These are phyloP conservation scores for Funneliformis caledonium DNA, from an alignment of 371 early-diverging fungal species.

Conservation along the genomic window DNA sequence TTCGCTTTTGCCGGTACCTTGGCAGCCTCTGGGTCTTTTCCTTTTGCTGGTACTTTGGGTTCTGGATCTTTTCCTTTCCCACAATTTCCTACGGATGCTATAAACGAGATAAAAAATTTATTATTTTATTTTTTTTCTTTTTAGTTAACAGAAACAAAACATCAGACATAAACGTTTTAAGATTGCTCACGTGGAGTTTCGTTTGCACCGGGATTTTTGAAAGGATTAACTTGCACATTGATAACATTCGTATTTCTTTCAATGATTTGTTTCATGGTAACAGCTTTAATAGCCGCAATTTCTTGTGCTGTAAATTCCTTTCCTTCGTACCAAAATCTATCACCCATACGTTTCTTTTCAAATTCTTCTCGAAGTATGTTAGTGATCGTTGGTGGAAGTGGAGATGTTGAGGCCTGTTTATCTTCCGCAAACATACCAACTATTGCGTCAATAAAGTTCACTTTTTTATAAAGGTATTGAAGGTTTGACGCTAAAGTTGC, in stretches of 20 bases:
- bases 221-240: constrained; percentile 10
- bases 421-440: constrained; percentile 34
- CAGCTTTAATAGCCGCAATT: background rate
- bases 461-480: background rate
- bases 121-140: too few species aligned
- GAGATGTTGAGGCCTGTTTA: background rate
- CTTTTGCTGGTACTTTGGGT: too few species aligned
- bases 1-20: too few species aligned
- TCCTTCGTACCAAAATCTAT: constrained; percentile 31
- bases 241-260: constrained; percentile 29
- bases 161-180: background rate
- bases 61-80: too few species aligned
- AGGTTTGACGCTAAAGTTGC: background rate
- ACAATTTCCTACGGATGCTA: too few species aligned
- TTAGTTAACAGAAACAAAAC: background rate
- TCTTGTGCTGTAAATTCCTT: background rate
- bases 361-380: constrained; percentile 1
- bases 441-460: background rate
- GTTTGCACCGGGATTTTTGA: constrained; percentile 16
- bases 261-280: constrained; percentile 5
- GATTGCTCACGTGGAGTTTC: background rate
- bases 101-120: too few species aligned
- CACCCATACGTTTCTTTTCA: background rate
- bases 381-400: constrained; percentile 14
- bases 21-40: too few species aligned